Evolutionary conservation across 2,329 filamentous ascomycete genomes (phyloP).

Genomic region (Salinomyces thailandicus): DNA sequence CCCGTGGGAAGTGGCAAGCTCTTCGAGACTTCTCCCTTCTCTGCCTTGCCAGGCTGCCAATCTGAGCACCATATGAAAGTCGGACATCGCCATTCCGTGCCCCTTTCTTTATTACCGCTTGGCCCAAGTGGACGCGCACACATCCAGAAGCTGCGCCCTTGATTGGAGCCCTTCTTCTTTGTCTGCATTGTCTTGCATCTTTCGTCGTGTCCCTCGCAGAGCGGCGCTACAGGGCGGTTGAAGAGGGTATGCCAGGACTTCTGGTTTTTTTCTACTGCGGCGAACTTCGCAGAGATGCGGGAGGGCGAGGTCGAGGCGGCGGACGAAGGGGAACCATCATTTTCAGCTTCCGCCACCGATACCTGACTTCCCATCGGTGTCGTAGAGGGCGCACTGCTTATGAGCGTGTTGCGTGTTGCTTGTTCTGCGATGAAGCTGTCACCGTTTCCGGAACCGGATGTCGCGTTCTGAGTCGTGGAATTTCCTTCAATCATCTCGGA

Average conservation of each 20-base stretch:
- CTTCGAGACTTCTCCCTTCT: slow-evolving; percentile 1
- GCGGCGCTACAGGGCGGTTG: slow-evolving; percentile 60
- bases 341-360: neutral
- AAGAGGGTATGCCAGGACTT: slow-evolving; percentile 74
- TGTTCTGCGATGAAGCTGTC: neutral
- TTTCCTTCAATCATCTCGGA: neutral
- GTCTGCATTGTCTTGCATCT: slow-evolving; percentile 74
- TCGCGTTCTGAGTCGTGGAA: neutral
- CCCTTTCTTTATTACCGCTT: slow-evolving; percentile 71
- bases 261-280: slow-evolving; percentile 17
- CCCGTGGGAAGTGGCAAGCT: too few relatives aligned
- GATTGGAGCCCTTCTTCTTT: slow-evolving; percentile 82
- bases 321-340: neutral
- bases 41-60: slow-evolving; percentile 38
- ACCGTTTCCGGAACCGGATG: neutral
- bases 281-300: slow-evolving; percentile 13
- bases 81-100: slow-evolving; percentile 74
- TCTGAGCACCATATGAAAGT: slow-evolving; percentile 69
- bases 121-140: slow-evolving; percentile 70
- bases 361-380: neutral
- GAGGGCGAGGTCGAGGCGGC: slow-evolving; percentile 10
- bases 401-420: neutral
- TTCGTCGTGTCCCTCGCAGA: slow-evolving; percentile 74
- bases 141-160: slow-evolving; percentile 56
- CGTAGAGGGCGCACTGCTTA: neutral